Conservation (phyloP, 2,329 filamentous ascomycete species). For the Chaetomium olivaceum region DNA sequence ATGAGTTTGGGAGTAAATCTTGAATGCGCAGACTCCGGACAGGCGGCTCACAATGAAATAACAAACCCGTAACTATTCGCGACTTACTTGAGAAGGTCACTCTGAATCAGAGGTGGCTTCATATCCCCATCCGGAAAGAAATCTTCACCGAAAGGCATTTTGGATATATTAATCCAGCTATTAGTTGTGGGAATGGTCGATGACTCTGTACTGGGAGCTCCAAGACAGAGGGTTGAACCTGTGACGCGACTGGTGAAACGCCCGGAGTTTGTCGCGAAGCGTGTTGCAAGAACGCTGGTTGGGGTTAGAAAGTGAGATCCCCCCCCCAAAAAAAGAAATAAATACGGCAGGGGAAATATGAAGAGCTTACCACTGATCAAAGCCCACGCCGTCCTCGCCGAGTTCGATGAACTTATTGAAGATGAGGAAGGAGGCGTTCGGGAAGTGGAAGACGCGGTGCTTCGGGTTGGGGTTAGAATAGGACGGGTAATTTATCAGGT, state of each 20-base stretch:
- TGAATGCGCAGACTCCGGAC: background rate
- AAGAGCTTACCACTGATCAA: background rate
- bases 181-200: background rate
- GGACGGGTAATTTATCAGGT: background rate
- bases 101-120: conserved; percentile 24
- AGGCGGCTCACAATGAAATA: background rate
- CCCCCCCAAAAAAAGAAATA: conserved; percentile 1
- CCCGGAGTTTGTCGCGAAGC: background rate
- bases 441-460: background rate
- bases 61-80: background rate
- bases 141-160: conserved; percentile 23
- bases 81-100: conserved; percentile 32
- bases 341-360: background rate
- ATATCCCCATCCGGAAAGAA: conserved; percentile 12
- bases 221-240: background rate
- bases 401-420: background rate
- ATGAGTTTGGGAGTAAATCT: background rate
- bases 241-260: conserved; percentile 4
- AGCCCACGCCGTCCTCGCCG: background rate
- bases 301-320: background rate
- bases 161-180: background rate
- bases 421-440: background rate
- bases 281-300: background rate
- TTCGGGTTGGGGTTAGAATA: conserved; percentile 13
- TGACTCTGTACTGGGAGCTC: background rate